Evolutionary conservation across 768 basidiomycete genomes (phyloP), one percentile per base, ranked within the genome.

Genomic region (Baorangia bicolor): DNA sequence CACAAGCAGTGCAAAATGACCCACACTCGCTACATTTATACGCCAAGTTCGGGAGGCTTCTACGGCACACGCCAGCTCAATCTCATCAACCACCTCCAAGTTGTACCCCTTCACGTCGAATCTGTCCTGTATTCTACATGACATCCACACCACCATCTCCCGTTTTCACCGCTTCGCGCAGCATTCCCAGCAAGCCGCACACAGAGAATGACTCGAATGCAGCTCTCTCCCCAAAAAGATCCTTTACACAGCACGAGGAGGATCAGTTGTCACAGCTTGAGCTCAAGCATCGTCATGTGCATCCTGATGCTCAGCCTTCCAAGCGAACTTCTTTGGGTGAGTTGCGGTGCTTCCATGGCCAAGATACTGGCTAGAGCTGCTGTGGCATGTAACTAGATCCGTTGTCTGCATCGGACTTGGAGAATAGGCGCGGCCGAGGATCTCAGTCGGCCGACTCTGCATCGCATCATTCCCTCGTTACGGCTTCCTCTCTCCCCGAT

Each of bases 11-110:
- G 68, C 68, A 61, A 41, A 54, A 51, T 42, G 50, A 52, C 65
- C 53, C 60, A 57, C 64, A 58, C 52, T 48, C 50, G 37, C 55
- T 55, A 28, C 58, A 68, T 63, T 70, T 70, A 69, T 69, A 70
- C 57, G 51, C 41, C 45, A 50, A 33, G 54, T 25, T 30, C n/a
- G 37, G n/a, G n/a, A n/a, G n/a, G n/a, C n/a, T n/a, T n/a, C n/a
- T 56, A 46, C 54, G 51, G 42, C 50, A 34, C 46, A 33, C 52
- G 12, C 53, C 41, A 43, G 30, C 37, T 51, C 64, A n/a, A 49
- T 57, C 58, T 53, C 60, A 55, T 58, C 58, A 31, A 43, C 42
- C 27, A 47, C 44, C 40, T 13, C 35, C 51, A 54, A 31, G 23
- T 41, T 28, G 59, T 51, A 35, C 55, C 31, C 45, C 21, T 57